phyloP scores from a whole-genome alignment of 805 yeast species.

The Millerozyma miso region DNA sequence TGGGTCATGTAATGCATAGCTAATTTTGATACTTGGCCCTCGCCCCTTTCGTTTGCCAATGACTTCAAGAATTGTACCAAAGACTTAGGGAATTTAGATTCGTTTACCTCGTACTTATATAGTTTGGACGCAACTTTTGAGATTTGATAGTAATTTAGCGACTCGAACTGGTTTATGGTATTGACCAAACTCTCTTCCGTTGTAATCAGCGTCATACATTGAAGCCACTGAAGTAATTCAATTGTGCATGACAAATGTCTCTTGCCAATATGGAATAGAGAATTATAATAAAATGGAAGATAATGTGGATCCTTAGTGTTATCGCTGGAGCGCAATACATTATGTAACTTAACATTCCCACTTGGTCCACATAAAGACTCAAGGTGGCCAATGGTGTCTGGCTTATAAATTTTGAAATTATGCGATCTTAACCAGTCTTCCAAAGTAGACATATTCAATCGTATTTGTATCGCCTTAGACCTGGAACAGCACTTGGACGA shows the following conservation, averaged over 20 bases:
- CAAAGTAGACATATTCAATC: constrained; percentile 77
- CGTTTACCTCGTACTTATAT: constrained; percentile 83
- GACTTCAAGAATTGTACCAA: constrained; percentile 24
- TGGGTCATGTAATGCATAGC: constrained; percentile 38
- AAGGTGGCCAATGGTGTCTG: constrained; percentile 30
- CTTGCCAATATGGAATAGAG: constrained; percentile 62
- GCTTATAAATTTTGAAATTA: constrained; percentile 41
- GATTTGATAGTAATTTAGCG: constrained; percentile 66
- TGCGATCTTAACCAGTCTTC: constrained; percentile 91
- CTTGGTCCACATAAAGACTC: constrained; percentile 12
- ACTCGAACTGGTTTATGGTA: constrained; percentile 49
- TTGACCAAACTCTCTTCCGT: constrained; percentile 60
- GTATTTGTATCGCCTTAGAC: constrained; percentile 81
- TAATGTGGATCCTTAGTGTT: constrained; percentile 39
- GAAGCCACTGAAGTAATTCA: constrained; percentile 86
- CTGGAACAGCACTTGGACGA: constrained; percentile 72
- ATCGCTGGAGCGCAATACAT: constrained; percentile 19
- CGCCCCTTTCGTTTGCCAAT: constrained; percentile 35
- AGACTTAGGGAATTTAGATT: constrained; percentile 53
- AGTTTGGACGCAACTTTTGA: constrained; percentile 59
- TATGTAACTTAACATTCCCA: constrained; percentile 11
- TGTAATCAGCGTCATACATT: constrained; percentile 69
- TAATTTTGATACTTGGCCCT: constrained; percentile 23
- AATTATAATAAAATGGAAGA: constrained; percentile 57
- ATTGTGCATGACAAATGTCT: constrained; percentile 66